Conservation (phyloP, 371 early-diverging fungal genomes). For the Mucor irregularis region DNA sequence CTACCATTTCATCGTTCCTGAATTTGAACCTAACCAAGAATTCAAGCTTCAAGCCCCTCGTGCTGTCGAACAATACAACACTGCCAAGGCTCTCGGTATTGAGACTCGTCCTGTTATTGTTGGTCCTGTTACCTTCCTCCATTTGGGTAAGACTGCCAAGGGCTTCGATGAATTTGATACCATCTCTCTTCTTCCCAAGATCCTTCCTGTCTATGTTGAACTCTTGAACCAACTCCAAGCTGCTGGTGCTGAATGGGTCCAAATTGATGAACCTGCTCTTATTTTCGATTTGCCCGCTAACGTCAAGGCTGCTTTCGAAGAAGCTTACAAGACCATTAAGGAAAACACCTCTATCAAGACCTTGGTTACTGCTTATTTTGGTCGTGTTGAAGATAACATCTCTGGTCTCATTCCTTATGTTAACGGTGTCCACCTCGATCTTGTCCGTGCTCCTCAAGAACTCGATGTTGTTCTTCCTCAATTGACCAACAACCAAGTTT, state of each 20-base stretch:
- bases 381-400: constrained; percentile 77
- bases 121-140: constrained; percentile 91
- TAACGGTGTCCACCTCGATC: constrained; percentile 87
- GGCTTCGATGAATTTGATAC: constrained; percentile 66
- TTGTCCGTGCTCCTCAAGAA: constrained; percentile 86
- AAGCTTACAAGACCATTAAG: constrained; percentile 71
- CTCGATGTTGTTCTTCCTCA: constrained; percentile 69
- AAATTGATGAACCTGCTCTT: constrained; percentile 92
- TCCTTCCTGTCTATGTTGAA: constrained; percentile 80
- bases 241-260: constrained; percentile 92
- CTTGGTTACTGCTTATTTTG: constrained; percentile 94
- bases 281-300: constrained; percentile 70
- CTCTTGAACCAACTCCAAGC: constrained; percentile 74
- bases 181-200: constrained; percentile 68
- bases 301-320: constrained; percentile 49
- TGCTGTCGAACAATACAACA: constrained; percentile 84
- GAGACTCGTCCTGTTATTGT: constrained; percentile 89
- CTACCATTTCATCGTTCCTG: constrained; percentile 91
- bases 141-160: constrained; percentile 81
- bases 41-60: constrained; percentile 76
- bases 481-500: constrained; percentile 52
- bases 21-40: constrained; percentile 73
- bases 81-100: constrained; percentile 92
- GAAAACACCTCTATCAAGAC: constrained; percentile 62
- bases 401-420: constrained; percentile 70